Percentiles rank a stretch among this genome's conserved stretches.
These are phyloP conservation scores for Coemansia sp. DNA, from an alignment of 192 early-diverging fungal genomes.

Conservation along the genomic window DNA sequence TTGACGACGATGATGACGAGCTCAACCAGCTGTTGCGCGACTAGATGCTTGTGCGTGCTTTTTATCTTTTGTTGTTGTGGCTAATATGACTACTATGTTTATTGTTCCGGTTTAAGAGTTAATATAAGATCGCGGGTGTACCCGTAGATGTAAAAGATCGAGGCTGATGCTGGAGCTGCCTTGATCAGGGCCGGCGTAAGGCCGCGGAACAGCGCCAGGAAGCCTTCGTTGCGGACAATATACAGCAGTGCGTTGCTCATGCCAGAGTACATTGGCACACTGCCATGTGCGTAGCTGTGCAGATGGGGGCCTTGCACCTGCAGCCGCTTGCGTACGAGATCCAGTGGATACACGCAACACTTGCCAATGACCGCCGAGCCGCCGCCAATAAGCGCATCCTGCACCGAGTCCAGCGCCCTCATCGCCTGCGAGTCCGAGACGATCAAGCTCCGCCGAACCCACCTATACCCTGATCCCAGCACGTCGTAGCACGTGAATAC, in stretches of 20 bases:
- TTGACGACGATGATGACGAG: conserved; percentile 35
- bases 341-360: conserved; percentile 85
- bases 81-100: neutral
- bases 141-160: conserved; percentile 84
- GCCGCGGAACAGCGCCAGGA: conserved; percentile 85
- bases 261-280: conserved; percentile 66
- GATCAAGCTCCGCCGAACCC: conserved; percentile 14
- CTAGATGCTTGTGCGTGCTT: neutral
- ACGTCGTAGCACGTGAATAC: conserved; percentile 79
- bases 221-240: conserved; percentile 76
- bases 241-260: conserved; percentile 58
- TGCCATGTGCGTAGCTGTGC: conserved; percentile 58
- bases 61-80: neutral
- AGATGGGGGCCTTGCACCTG: conserved; percentile 77
- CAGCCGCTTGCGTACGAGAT: conserved; percentile 76
- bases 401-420: conserved; percentile 18
- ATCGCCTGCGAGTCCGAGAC: neutral
- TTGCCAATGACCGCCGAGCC: conserved; percentile 80
- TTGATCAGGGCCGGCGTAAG: conserved; percentile 83
- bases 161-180: conserved; percentile 77
- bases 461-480: conserved; percentile 52
- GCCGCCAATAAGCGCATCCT: conserved; percentile 77
- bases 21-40: conserved; percentile 16
- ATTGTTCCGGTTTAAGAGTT: conserved; percentile 9
- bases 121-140: conserved; percentile 59